Evolutionary conservation across 2,329 filamentous ascomycete species (phyloP).

Genomic region (Epichloe amarillans): DNA sequence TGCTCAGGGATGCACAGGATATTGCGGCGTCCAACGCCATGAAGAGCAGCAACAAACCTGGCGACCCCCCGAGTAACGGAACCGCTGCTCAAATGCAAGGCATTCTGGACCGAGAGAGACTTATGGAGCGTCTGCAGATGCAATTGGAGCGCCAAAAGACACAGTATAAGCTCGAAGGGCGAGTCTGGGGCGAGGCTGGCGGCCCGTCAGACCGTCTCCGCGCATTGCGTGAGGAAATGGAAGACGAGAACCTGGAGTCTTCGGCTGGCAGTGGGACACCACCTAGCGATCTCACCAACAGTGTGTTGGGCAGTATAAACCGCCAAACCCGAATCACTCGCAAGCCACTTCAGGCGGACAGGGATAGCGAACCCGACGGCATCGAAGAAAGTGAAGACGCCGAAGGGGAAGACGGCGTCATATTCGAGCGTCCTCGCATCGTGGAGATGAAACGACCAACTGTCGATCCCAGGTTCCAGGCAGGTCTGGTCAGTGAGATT

Average conservation of each 20-base stretch:
- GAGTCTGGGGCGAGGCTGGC: constrained; percentile 69
- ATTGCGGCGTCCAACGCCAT: constrained; percentile 76
- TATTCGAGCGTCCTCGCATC: constrained; percentile 68
- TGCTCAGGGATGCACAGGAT: constrained; percentile 95
- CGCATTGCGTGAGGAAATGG: constrained; percentile 91
- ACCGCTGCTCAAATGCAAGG: constrained; percentile 74
- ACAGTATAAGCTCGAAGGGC: constrained; percentile 91
- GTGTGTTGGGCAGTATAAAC: constrained; percentile 59
- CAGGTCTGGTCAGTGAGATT: constrained; percentile 56
- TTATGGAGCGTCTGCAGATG: constrained; percentile 89
- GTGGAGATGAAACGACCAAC: constrained; percentile 65
- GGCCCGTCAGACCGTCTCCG: constrained; percentile 86
- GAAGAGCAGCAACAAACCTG: constrained; percentile 34
- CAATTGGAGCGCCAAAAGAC: constrained; percentile 96
- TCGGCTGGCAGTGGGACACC: constrained; percentile 37
- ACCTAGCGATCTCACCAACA: constrained; percentile 53
- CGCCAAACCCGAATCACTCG: constrained; percentile 44
- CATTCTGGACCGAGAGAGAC: constrained; percentile 79
- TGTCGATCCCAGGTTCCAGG: constrained; percentile 50
- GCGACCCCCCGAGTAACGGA: constrained; percentile 38
- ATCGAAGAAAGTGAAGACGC: constrained; percentile 38
- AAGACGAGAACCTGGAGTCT: constrained; percentile 38
- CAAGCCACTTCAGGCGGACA: constrained; percentile 33
- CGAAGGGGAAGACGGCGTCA: constrained; percentile 40
- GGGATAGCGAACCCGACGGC: constrained; percentile 21